These are phyloP conservation scores for Chaetomiaceae sp. DNA, from an alignment of 2,329 filamentous ascomycete genomes.

Conservation along the genomic window DNA sequence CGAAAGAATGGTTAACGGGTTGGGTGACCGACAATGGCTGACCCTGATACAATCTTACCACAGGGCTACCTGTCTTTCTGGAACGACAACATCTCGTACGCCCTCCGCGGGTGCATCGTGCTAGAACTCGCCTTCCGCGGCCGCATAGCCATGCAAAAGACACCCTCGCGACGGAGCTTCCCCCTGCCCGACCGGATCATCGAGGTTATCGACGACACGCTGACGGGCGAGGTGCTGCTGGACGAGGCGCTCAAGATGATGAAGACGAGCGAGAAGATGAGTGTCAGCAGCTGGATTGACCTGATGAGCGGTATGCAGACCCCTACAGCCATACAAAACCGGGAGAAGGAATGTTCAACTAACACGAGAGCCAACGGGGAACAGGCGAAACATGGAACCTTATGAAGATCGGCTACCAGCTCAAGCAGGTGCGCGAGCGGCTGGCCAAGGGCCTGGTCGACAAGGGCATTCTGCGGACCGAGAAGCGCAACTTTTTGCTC, in stretches of 20 bases:
- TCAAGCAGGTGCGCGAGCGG: constrained; percentile 97
- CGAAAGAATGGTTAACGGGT: neutral
- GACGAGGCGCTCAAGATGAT: constrained; percentile 99
- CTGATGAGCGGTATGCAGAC: constrained; percentile 79
- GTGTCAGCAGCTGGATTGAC: constrained; percentile 98
- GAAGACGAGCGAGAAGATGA: constrained; percentile 99
- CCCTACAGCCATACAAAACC: neutral
- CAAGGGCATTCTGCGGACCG: constrained; percentile 96
- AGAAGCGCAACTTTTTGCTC: constrained; percentile 98
- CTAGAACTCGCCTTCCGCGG: constrained; percentile 95
- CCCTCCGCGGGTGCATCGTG: constrained; percentile 94
- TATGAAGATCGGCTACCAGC: constrained; percentile 99
- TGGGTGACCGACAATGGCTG: neutral
- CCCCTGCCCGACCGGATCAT: constrained; percentile 89
- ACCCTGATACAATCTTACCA: constrained; percentile 1
- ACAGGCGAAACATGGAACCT: constrained; percentile 98
- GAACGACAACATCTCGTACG: constrained; percentile 99
- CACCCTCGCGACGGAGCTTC: constrained; percentile 85
- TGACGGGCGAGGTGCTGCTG: constrained; percentile 93
- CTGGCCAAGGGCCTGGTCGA: constrained; percentile 96
- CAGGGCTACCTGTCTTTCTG: constrained; percentile 98
- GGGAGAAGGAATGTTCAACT: no score
- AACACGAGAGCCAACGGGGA: no score
- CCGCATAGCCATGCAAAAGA: constrained; percentile 97
- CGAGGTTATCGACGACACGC: constrained; percentile 92